A percentile compares a stretch with the other conserved stretches of the same genome.
Evolutionary conservation across 768 basidiomycete genomes (phyloP).

Genomic region (Pleurotus citrinopileatus): DNA sequence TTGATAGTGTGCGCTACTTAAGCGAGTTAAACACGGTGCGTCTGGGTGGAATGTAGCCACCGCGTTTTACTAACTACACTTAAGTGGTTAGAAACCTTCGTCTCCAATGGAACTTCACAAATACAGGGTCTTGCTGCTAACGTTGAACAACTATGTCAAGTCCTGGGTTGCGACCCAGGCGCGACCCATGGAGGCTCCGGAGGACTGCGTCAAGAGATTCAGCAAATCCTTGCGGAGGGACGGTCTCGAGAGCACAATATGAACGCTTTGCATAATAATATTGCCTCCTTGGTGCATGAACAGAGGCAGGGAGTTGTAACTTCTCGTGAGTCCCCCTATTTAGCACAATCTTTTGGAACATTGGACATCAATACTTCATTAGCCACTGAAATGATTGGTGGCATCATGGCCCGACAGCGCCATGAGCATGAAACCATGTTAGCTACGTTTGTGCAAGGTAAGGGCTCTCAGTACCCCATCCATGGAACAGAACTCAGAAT

Average conservation of each 20-base stretch:
- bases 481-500: background rate
- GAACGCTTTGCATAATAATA: slow-evolving; percentile 27
- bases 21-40: slow-evolving; percentile 72
- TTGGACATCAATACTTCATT: background rate
- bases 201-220: slow-evolving; percentile 19
- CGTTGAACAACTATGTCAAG: slow-evolving; percentile 57
- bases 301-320: background rate
- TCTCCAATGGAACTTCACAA: slow-evolving; percentile 72
- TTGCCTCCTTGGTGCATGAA: background rate
- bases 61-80: slow-evolving; percentile 13
- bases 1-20: slow-evolving; percentile 73
- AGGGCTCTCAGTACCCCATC: background rate
- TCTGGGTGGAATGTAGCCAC: background rate
- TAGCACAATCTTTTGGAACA: no score
- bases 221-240: slow-evolving; percentile 29
- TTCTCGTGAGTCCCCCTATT: background rate
- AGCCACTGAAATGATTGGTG: slow-evolving; percentile 59
- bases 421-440: slow-evolving; percentile 73
- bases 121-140: slow-evolving; percentile 59
- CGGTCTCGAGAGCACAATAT: slow-evolving; percentile 33
- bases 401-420: slow-evolving; percentile 65
- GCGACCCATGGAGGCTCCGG: slow-evolving; percentile 29
- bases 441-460: slow-evolving; percentile 62
- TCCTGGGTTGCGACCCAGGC: slow-evolving; percentile 38
- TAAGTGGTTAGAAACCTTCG: slow-evolving; percentile 86